Percentiles rank a stretch among this genome's conserved stretches.
phyloP scores from a whole-genome alignment of 768 basidiomycete genomes.

The Dioszegia hungarica region DNA sequence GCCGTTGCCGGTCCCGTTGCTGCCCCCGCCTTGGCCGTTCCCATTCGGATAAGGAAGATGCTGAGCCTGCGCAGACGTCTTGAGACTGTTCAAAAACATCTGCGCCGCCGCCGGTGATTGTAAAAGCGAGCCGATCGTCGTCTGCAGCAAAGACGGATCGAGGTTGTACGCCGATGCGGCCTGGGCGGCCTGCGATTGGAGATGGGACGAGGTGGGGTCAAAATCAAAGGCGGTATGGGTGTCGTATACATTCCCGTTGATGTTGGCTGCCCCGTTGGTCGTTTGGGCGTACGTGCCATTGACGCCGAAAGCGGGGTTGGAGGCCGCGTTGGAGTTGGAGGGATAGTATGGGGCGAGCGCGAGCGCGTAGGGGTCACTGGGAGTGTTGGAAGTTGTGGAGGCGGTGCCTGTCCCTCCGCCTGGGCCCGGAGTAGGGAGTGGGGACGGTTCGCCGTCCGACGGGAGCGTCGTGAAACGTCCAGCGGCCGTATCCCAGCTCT shows the following conservation, averaged over 20 bases:
- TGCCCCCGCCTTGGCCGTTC: background rate
- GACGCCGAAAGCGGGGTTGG: no score
- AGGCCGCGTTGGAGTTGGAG: no score
- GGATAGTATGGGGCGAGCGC: slow-evolving; percentile 4
- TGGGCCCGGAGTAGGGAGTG: background rate
- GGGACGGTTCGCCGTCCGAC: slow-evolving; percentile 25
- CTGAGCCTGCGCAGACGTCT: slow-evolving; percentile 35
- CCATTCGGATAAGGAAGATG: slow-evolving; percentile 17
- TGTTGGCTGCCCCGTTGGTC: background rate
- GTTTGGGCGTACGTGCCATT: no score
- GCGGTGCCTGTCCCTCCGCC: background rate
- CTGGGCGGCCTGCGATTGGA: slow-evolving; percentile 24
- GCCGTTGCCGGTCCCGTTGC: background rate
- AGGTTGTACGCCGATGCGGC: slow-evolving; percentile 36
- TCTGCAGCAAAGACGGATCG: slow-evolving; percentile 39
- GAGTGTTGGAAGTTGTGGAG: slow-evolving; percentile 4
- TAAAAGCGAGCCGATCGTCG: slow-evolving; percentile 45
- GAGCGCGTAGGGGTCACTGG: background rate
- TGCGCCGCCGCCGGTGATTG: slow-evolving; percentile 47
- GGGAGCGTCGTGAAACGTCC: slow-evolving; percentile 34
- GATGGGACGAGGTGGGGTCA: background rate
- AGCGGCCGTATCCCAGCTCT: slow-evolving; percentile 6
- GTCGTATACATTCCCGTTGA: background rate
- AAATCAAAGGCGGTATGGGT: background rate
- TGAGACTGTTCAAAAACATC: slow-evolving; percentile 40